Base-by-base conservation (phyloP, 1,139 yeast genomes). In the Debaryomycetaceae sp. region DNA sequence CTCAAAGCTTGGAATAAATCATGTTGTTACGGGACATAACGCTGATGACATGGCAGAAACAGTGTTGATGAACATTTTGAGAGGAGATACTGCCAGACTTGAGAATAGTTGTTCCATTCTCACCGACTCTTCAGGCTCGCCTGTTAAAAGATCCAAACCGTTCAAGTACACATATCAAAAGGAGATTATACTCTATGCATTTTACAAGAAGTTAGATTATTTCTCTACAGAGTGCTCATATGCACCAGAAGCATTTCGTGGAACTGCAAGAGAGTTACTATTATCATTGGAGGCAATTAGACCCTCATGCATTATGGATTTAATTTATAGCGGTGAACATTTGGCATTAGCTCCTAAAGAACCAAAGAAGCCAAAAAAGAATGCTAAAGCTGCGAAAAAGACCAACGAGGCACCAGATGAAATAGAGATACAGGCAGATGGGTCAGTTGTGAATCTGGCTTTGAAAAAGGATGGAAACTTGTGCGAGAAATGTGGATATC, bases 31-130 rank as follows among this genome's bases (percentile, higher is more conserved):
- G 0, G 99, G 99, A 2, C 99, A 94, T 63, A 94, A 94, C 61
- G 99, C 99, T 0, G 99, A 94, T 59, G 99, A 94, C 63, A 86
- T 94, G 87, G 99, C 99, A 0, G 99, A 94, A 58, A 94, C 99
- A 0, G 96, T 94, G 3, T 64, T 94, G 43, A 91, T 94, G 98
- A 94, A 94, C 61, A 64, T 92, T 34, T 66, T 94, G 22, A 75
- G 99, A 50, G 99, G 99, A n/a, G 99, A 94, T 56, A 84, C 89
- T 5, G 95, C 96, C 17, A 73, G 99, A 47, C 67, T 94, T 41
- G 98, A 88, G 54, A 81, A 84, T 47, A 88, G 97, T n/a, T 87
- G 96, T 11, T 78, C 86, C 31, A 88, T 94, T 33, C 75, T 91
- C 47, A 94, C 99, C 0, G 83, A 81, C 41, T 77, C 87, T 18